phyloP scores from a whole-genome alignment of 306 rosid genomes.

The Luffa acutangula region DNA sequence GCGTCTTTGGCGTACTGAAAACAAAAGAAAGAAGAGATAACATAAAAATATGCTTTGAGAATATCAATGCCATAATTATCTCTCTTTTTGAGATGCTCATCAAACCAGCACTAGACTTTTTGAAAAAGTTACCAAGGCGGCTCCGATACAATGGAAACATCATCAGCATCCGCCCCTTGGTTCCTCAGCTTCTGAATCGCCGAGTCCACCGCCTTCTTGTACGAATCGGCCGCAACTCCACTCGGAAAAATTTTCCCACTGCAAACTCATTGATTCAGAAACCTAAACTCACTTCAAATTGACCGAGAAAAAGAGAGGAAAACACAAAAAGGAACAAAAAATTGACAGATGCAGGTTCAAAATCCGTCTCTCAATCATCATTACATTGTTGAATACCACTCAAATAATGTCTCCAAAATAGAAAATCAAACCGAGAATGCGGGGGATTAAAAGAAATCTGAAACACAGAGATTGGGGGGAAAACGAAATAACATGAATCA shows the following conservation, averaged over 20 bases:
- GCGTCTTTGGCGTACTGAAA: slow-evolving; percentile 51
- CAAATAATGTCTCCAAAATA: background rate
- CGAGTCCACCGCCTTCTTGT: slow-evolving; percentile 84
- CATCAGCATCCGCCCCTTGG: slow-evolving; percentile 32
- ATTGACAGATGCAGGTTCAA: background rate
- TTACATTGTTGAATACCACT: background rate
- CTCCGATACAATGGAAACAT: slow-evolving; percentile 27
- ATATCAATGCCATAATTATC: background rate
- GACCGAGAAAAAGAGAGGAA: background rate
- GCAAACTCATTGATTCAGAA: slow-evolving; percentile 8
- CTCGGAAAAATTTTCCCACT: slow-evolving; percentile 82
- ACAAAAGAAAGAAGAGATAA: slow-evolving; percentile 1
- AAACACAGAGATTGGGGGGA: background rate
- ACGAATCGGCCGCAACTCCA: slow-evolving; percentile 76
- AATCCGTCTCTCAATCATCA: background rate
- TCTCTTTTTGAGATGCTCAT: slow-evolving; percentile 17
- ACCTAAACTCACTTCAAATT: background rate
- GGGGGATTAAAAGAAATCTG: background rate
- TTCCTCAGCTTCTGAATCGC: slow-evolving; percentile 55
- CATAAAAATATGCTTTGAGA: background rate
- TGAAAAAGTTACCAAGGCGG: slow-evolving; percentile 31
- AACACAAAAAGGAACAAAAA: background rate
- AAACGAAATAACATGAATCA: background rate
- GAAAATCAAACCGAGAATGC: background rate
- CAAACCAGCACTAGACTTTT: slow-evolving; percentile 7